Base-by-base conservation (phyloP, 2,329 filamentous ascomycete species). In the Anisogramma anomala region DNA sequence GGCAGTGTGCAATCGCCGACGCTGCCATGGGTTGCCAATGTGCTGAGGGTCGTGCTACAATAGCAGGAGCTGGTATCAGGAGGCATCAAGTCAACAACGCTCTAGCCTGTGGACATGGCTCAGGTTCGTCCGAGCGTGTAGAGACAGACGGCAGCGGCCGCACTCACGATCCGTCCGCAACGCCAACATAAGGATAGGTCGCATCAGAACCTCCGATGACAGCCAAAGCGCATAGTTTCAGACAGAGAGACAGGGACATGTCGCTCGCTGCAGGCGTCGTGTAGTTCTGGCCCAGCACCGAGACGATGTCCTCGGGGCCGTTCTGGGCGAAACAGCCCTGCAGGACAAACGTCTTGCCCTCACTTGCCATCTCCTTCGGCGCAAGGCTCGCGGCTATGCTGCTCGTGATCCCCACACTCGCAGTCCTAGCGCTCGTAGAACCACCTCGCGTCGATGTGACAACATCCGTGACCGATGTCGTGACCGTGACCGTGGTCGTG, bases 241-340 rank as follows among this genome's bases (percentile, higher is more conserved):
- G 26, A 20, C 36, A 44, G 8, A 36, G 23, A 9, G 45, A 38
- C 11, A 44, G 37, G 22, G 37, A 38, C 37, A 41, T 35, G 0
- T 23, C 17, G 17, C 14, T 35, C 7, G 23, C 11, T 13, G 10
- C 15, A 1, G 28, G 30, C 3, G 17, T n/a, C 8, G 27, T 36
- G 22, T 25, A 41, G 18, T 40, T 22, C 27, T 20, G n/a, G 13
- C 41, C 44, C 20, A 41, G 31, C 3, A 41, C 14, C 6, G 13
- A 11, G 11, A 14, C 34, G 10, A 47, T 25, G 4, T 34, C 8
- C 11, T 23, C 27, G 19, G 14, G 2, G 8, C 17, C 15, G 3
- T 15, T 20, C 20, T 37, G 33, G 11, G 34, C 38, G 14, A 38
- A 41, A n/a, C 45, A 47, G 8, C 41, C 41, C 19, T 44, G 40